Base-by-base conservation (phyloP, 129 eudicot genomes). In the Lactuca saligna region DNA sequence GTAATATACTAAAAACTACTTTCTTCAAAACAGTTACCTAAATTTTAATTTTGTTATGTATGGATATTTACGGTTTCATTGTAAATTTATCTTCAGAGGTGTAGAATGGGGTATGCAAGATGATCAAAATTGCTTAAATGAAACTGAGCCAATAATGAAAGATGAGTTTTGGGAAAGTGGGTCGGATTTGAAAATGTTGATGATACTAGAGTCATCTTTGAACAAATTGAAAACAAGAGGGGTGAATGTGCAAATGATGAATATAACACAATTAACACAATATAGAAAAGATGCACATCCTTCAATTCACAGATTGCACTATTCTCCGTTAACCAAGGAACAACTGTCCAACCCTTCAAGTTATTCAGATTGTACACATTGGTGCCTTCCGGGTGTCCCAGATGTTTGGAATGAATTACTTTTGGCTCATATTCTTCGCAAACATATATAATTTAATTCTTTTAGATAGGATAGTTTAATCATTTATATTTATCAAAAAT, bases 351-450 rank as follows among this genome's bases (percentile, higher is more conserved):
- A 61, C 35, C 87, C 83, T 0, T 54, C 65, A 5, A 67, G 63
- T 38, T 73, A 79, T 38, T 71, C 83, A 3, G 83, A 82, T 33
- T 82, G 87, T 70, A 66, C 79, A 15, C 87, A 82, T 75, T 82
- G 87, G 87, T 82, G 87, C 61, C 87, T 82, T 75, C 83, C 86
- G 0, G 83, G 86, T 12, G 83, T 82, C 6, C 86, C 87, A 2
- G 87, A 82, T 58, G 73, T 79, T 62, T 79, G 87, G 87, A 82
- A 82, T 20, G 73, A 78, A 46, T 50, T 82, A 59, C 73, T 82
- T 1, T 61, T 65, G 42, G n/a, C 83, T 32, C 33, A 76, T 54
- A 65, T 78, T 32, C 54, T 82, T 73, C 64, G 38, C 7, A 61
- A 61, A 71, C 61, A 12, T 16, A 33, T 11, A 50, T 49, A 49